Base-by-base conservation (phyloP, 371 early-diverging fungal species). In the Mucor irregularis region DNA sequence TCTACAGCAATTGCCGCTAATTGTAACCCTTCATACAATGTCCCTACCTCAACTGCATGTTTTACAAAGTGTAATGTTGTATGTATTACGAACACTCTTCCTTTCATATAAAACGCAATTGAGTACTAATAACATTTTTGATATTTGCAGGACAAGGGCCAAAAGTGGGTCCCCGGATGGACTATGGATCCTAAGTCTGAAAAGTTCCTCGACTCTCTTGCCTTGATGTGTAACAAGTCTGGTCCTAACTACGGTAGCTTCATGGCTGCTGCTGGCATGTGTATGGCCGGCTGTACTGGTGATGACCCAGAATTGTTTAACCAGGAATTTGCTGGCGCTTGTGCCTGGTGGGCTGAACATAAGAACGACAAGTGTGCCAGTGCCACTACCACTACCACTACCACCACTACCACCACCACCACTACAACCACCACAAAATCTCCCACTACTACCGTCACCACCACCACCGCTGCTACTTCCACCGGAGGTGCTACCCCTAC, bases 221-320 rank as follows among this genome's bases (percentile, higher is more conserved):
- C 58, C 14, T 53, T 61, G 26, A 55, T 63, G 55, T 72, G 69
- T 44, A 57, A 75, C 25, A 49, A 58, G 25, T 45, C 60, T 10
- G 53, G 67, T 6, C 22, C 58, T 22, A 69, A 66, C 50, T 69
- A 69, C 34, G 34, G 19, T 8, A 44, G 57, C 16, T 75, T 72
- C 53, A 72, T 72, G 73, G 67, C 66, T 17, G 44, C 58, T 16
- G 65, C 70, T 35, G 73, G 75, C 19, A 69, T 67, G 24, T 75
- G 75, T 61, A 67, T 69, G 67, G 59, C 53, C 28, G 52, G 48
- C 1, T 75, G 75, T 51, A 62, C 53, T 17, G 26, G 35, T 10
- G 38, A 47, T 17, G 59, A 62, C 28, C 63, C 57, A 29, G 63
- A 62, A 17, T 33, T 37, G 1, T 62, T 62, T 49, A 62, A 62